phyloP scores from a whole-genome alignment of 805 yeast genomes.

The Danielia oregonensis region DNA sequence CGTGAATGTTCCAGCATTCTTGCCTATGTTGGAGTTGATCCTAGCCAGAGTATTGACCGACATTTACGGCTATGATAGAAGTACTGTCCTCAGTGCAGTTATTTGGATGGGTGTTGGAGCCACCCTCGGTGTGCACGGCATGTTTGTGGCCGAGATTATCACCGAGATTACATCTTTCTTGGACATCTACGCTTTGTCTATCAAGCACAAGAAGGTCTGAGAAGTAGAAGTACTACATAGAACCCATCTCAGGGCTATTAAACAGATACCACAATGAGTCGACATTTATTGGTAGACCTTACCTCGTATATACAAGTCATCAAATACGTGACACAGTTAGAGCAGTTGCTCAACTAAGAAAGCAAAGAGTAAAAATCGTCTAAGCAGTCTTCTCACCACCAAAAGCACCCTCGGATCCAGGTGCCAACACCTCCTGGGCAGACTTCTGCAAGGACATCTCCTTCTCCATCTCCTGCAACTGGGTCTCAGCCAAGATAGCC shows the following conservation, averaged over 20 bases:
- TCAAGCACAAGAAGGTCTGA: slow-evolving; percentile 66
- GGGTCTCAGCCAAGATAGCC: slow-evolving; percentile 88
- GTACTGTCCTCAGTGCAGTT: slow-evolving; percentile 45
- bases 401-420: slow-evolving; percentile 53
- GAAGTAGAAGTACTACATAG: neutral
- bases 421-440: slow-evolving; percentile 69
- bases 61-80: slow-evolving; percentile 37
- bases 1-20: slow-evolving; percentile 63
- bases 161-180: slow-evolving; percentile 74
- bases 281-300: slow-evolving; percentile 6
- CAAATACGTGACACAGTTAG: slow-evolving; percentile 10
- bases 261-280: neutral
- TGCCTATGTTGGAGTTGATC: slow-evolving; percentile 53
- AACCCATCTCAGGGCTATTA: neutral
- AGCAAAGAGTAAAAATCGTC: neutral
- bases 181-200: slow-evolving; percentile 81
- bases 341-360: neutral
- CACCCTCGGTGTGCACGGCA: slow-evolving; percentile 62
- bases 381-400: slow-evolving; percentile 29
- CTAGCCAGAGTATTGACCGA: slow-evolving; percentile 30
- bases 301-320: slow-evolving; percentile 19
- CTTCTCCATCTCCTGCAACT: slow-evolving; percentile 89
- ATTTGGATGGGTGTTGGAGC: slow-evolving; percentile 67
- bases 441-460: slow-evolving; percentile 80
- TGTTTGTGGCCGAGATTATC: slow-evolving; percentile 74